A percentile compares a stretch with the other conserved stretches of the same genome.
Evolutionary conservation across 2,329 filamentous ascomycete species (phyloP).

Genomic region (Elsinoe batatas): DNA sequence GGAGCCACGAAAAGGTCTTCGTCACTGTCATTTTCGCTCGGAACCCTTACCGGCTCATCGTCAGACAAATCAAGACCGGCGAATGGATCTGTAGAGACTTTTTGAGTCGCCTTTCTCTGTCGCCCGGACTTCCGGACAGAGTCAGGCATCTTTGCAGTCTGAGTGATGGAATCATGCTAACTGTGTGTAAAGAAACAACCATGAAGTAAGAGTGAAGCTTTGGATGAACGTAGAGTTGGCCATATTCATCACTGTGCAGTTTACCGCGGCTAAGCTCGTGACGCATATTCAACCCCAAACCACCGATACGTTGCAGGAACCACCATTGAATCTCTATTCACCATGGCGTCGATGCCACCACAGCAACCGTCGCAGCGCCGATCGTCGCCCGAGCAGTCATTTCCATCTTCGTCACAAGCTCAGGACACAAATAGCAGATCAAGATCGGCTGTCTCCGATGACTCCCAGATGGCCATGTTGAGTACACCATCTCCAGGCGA

Average conservation of each 20-base stretch:
- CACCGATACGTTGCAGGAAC: too few species aligned
- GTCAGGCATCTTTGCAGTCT: background rate
- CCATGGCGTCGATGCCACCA: slow-evolving; percentile 37
- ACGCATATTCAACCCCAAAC: background rate
- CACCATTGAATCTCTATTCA: too few species aligned
- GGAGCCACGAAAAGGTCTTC: background rate
- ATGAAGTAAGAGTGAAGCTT: background rate
- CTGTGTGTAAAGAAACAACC: background rate
- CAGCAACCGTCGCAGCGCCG: slow-evolving; percentile 28
- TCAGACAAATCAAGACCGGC: slow-evolving; percentile 5
- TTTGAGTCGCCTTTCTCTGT: background rate
- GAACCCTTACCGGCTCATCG: background rate
- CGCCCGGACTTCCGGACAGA: slow-evolving; percentile 5
- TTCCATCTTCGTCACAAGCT: slow-evolving; percentile 18
- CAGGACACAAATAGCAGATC: slow-evolving; percentile 24
- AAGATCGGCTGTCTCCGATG: slow-evolving; percentile 33
- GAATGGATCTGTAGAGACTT: background rate
- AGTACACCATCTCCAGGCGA: slow-evolving; percentile 25
- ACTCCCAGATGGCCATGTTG: slow-evolving; percentile 38
- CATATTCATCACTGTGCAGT: background rate
- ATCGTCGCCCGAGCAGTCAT: slow-evolving; percentile 19
- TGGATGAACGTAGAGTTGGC: background rate
- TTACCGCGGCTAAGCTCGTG: background rate
- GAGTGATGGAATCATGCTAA: background rate
- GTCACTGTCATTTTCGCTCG: background rate